These are phyloP conservation scores for Cladosporium sp. DNA, from an alignment of 2,329 filamentous ascomycete genomes.

Conservation along the genomic window DNA sequence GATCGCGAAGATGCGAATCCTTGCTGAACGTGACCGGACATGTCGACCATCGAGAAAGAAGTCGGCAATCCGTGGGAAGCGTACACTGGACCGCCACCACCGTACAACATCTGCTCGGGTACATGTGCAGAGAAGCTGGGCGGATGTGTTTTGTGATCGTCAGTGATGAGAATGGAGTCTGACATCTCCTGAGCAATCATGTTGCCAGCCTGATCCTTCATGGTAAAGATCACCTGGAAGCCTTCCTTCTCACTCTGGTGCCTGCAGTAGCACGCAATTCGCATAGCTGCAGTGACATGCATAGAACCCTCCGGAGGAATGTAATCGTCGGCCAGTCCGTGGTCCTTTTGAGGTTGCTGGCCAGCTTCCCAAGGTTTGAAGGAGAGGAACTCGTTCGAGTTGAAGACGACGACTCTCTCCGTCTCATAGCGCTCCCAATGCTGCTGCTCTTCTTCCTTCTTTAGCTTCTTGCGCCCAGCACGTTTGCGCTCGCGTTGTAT, in stretches of 20 bases:
- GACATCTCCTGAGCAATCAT: conserved; percentile 81
- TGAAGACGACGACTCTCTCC: conserved; percentile 83
- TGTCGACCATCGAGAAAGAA: conserved; percentile 36
- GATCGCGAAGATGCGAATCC: conserved; percentile 57
- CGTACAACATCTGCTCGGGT: conserved; percentile 11
- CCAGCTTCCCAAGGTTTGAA: conserved; percentile 59
- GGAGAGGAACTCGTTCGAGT: conserved; percentile 80
- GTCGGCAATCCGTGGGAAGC: conserved; percentile 28
- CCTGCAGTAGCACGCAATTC: conserved; percentile 93
- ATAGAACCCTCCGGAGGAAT: conserved; percentile 55
- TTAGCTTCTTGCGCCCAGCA: conserved; percentile 85
- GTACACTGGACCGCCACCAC: conserved; percentile 6
- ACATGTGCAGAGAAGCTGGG: conserved; percentile 24
- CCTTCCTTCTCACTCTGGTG: conserved; percentile 92
- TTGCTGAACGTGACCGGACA: conserved; percentile 35
- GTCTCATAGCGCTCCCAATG: conserved; percentile 77
- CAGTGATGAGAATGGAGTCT: conserved; percentile 90
- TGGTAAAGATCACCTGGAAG: conserved; percentile 89
- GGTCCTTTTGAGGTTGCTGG: conserved; percentile 23
- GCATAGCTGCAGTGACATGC: conserved; percentile 84
- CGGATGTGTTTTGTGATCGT: conserved; percentile 87
- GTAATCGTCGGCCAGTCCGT: conserved; percentile 22
- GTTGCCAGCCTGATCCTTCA: conserved; percentile 74
- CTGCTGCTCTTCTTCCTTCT: conserved; percentile 89
- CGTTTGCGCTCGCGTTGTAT: conserved; percentile 88